These are phyloP conservation scores for Hydnomerulius pinastri DNA, from an alignment of 768 basidiomycete species.

Conservation along the genomic window DNA sequence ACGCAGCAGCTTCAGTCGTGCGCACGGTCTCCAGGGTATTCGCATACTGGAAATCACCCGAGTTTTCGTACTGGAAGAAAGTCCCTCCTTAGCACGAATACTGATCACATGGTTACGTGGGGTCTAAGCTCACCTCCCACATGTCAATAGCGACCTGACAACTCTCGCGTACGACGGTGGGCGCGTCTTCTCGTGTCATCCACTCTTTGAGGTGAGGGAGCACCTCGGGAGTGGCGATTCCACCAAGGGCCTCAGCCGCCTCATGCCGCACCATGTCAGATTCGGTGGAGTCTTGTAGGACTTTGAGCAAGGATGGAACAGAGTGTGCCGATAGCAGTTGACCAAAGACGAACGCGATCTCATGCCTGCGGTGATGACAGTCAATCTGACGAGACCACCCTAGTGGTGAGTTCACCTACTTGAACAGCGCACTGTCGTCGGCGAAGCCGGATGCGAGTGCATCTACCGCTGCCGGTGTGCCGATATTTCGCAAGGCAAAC, in stretches of 20 bases:
- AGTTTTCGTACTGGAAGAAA: constrained; percentile 69
- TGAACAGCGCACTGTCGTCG: constrained; percentile 91
- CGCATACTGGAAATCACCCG: constrained; percentile 79
- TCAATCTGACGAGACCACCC: not conserved
- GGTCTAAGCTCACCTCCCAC: constrained; percentile 73
- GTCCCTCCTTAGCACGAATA: not conserved
- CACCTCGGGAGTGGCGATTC: constrained; percentile 92
- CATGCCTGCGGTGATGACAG: constrained; percentile 64
- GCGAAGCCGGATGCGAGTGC: constrained; percentile 90
- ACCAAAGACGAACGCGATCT: constrained; percentile 98
- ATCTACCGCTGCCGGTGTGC: constrained; percentile 79
- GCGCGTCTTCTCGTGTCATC: constrained; percentile 75
- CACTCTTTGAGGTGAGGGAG: constrained; percentile 85
- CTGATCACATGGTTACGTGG: not conserved
- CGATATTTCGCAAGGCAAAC: constrained; percentile 97
- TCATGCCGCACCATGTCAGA: constrained; percentile 98
- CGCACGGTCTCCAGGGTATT: constrained; percentile 40
- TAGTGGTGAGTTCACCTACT: constrained; percentile 50
- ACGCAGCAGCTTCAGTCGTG: constrained; percentile 15
- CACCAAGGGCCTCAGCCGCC: constrained; percentile 97
- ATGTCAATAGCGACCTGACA: constrained; percentile 97
- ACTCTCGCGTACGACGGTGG: constrained; percentile 90
- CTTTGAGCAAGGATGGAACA: constrained; percentile 79
- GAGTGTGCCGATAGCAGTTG: constrained; percentile 89
- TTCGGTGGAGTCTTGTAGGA: constrained; percentile 72